Base-by-base conservation (phyloP, 2,329 filamentous ascomycete genomes). In the Coleophoma cylindrospora region DNA sequence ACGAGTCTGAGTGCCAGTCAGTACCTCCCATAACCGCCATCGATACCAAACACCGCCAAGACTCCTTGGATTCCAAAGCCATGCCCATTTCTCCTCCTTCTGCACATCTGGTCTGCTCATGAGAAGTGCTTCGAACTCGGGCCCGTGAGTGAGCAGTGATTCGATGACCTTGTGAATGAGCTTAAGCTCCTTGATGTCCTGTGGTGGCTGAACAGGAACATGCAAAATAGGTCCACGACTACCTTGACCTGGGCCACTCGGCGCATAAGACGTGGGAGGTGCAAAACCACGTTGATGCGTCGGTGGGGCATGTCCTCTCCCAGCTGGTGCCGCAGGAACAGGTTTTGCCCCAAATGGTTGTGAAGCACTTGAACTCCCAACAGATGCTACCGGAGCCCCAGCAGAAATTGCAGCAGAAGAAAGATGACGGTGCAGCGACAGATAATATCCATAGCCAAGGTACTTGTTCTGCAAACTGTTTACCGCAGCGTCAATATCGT, bases 121-220 rank as follows among this genome's bases (percentile, higher is more conserved):
- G 7, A 99, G 77, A 2, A 95, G 74, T 5, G 91, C 91, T 68
- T 99, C 94, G 53, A 96, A 95, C 62, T 94, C 89, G 0, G 89
- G 83, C 0, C 91, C 91, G 58, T 94, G 83, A 19, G 83, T 81
- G 9, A 96, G 72, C 0, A 97, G 74, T 3, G 80, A 79, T 63
- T 97, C 92, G 34, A 95, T 78, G 0, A 91, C 87, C 65, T 87
- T 91, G 70, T 97, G 92, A 53, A 97, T 95, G 41, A 95, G 77
- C 51, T 84, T 84, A 1, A 96, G 73, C 54, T 87, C 86, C 56
- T 83, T 86, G 45, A 96, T 79, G 59, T 96, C 87, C 6, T 80
- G 77, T 1, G 92, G 92, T 7, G 86, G 77, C 54, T 82, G 81
- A 12, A 96, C 86, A 2, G 85, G 83, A 27, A 91, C 85, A 57